A percentile compares a stretch with the other conserved stretches of the same genome.
Conservation (phyloP, 2,329 filamentous ascomycete species). For the Alternaria postmessia region DNA sequence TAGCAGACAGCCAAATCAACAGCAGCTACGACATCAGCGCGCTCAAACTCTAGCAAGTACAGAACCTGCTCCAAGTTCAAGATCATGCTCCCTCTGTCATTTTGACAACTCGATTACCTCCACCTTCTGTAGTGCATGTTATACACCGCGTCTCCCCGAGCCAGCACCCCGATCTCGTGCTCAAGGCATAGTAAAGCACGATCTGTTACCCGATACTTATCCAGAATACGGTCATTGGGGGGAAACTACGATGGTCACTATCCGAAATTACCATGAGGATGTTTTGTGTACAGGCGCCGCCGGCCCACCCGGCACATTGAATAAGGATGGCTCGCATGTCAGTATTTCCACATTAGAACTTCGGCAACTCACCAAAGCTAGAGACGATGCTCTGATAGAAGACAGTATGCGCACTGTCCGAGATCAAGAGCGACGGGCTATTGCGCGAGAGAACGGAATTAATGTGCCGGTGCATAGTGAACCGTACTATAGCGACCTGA, state of each 20-base stretch:
- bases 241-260: background rate
- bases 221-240: background rate
- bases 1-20: background rate
- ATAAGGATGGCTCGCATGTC: background rate
- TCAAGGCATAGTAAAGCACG: background rate
- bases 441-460: background rate
- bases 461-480: too few species aligned
- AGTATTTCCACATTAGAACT: background rate
- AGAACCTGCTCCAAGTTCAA: accelerated
- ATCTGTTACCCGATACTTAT: background rate
- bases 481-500: background rate
- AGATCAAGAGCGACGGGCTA: background rate
- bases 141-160: background rate
- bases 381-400: background rate
- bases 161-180: background rate
- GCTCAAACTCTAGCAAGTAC: background rate
- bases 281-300: background rate
- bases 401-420: background rate
- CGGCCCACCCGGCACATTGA: background rate
- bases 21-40: background rate
- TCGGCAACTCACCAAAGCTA: background rate
- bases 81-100: background rate
- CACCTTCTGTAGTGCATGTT: background rate
- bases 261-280: background rate
- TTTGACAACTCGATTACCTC: background rate